Percentiles rank a stretch among this genome's conserved stretches.
Conservation (phyloP, 2,329 filamentous ascomycete genomes). For the Apiospora sp. region DNA sequence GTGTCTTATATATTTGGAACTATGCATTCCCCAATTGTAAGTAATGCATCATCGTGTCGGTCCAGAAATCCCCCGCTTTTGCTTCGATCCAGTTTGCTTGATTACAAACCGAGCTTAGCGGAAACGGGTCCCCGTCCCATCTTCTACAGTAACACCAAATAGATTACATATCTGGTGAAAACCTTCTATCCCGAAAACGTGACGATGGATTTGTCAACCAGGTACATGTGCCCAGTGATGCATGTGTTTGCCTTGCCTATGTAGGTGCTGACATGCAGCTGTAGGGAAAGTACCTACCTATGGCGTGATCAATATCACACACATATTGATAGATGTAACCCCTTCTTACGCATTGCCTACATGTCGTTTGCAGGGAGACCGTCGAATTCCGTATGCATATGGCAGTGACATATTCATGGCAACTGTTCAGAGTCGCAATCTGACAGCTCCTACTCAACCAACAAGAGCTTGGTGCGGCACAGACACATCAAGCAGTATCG, state of each 20-base stretch:
- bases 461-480: background rate
- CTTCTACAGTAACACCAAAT: background rate
- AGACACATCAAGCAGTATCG: background rate
- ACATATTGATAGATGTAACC: background rate
- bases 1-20: background rate
- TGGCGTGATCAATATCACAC: background rate
- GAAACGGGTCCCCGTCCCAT: background rate
- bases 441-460: background rate
- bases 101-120: conserved; percentile 17
- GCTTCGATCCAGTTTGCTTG: background rate
- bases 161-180: background rate
- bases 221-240: too few relatives aligned
- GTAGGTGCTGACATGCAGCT: background rate
- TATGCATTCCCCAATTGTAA: background rate
- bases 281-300: background rate
- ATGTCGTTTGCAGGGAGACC: background rate
- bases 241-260: background rate
- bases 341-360: background rate
- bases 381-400: too few relatives aligned
- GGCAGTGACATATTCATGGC: background rate
- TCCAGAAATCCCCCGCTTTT: conserved; percentile 21
- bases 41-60: conserved; percentile 23
- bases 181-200: background rate
- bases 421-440: background rate
- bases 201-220: background rate